Conservation (phyloP, 1,284 basidiomycete species). For the Fomitopsis betulina region DNA sequence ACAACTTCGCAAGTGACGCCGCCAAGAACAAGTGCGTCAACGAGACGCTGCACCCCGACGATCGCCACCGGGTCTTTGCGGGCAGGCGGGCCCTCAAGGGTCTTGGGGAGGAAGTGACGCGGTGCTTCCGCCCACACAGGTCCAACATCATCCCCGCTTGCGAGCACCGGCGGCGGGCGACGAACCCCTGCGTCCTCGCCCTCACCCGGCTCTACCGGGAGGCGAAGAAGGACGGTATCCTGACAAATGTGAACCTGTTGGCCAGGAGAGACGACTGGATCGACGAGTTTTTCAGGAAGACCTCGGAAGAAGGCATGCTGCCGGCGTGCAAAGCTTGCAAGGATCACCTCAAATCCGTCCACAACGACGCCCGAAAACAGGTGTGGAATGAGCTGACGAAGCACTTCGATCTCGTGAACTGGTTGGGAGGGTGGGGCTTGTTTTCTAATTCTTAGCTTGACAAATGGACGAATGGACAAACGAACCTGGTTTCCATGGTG, state of each 20-base stretch:
- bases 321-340: background rate
- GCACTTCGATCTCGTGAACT: background rate
- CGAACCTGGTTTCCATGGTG: too few relatives aligned
- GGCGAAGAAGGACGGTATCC: background rate
- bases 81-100: background rate
- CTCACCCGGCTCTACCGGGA: background rate
- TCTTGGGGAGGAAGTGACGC: background rate
- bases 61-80: background rate
- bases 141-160: background rate
- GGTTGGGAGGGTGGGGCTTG: background rate
- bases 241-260: background rate
- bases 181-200: background rate
- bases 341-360: background rate
- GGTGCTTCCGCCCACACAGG: background rate
- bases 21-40: background rate
- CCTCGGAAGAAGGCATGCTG: background rate
- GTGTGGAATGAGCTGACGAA: background rate
- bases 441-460: background rate
- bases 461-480: background rate
- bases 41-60: background rate
- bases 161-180: background rate
- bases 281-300: background rate
- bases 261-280: background rate
- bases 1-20: background rate
- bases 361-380: background rate